Conservation (phyloP, 805 yeast species). For the Sugiyamaella boreocaroliniensis region DNA sequence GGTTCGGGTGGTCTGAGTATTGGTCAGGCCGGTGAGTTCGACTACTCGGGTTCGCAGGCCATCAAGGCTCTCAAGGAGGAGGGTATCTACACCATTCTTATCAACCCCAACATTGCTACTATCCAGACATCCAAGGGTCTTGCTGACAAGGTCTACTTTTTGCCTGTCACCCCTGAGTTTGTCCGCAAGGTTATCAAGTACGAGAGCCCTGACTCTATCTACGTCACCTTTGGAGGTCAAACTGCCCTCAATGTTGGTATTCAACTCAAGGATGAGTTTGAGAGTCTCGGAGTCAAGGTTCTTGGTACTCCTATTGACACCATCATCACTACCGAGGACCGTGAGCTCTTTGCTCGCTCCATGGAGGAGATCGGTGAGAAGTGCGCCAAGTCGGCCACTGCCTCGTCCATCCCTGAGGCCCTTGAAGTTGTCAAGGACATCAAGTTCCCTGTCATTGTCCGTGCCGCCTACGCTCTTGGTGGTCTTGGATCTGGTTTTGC, state of each 20-base stretch:
- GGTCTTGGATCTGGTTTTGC: conserved; percentile 99
- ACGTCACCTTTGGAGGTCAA: conserved; percentile 97
- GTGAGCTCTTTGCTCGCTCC: conserved; percentile 90
- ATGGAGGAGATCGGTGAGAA: conserved; percentile 94
- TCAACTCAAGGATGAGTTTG: conserved; percentile 90
- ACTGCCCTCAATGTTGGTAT: conserved; percentile 97
- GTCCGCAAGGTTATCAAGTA: conserved; percentile 91
- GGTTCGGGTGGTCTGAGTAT: conserved; percentile 98
- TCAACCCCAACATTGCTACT: conserved; percentile 97
- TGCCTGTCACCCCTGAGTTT: conserved; percentile 96
- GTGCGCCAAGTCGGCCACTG: conserved; percentile 90
- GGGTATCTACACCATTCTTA: conserved; percentile 90
- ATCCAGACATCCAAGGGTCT: conserved; percentile 96
- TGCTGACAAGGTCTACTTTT: conserved; percentile 95
- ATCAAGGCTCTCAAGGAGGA: conserved; percentile 97
- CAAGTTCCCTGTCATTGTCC: conserved; percentile 91
- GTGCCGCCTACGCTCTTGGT: conserved; percentile 97
- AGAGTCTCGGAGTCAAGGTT: conserved; percentile 83
- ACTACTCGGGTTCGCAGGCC: conserved; percentile 98
- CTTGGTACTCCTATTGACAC: conserved; percentile 96
- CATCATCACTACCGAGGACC: conserved; percentile 93
- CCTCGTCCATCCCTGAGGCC: conserved; percentile 74
- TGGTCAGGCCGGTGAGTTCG: conserved; percentile 99
- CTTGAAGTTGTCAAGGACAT: conserved; percentile 74
- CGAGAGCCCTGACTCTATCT: conserved; percentile 96